Base-by-base conservation (phyloP, 768 basidiomycete genomes). In the Auriscalpium orientale region DNA sequence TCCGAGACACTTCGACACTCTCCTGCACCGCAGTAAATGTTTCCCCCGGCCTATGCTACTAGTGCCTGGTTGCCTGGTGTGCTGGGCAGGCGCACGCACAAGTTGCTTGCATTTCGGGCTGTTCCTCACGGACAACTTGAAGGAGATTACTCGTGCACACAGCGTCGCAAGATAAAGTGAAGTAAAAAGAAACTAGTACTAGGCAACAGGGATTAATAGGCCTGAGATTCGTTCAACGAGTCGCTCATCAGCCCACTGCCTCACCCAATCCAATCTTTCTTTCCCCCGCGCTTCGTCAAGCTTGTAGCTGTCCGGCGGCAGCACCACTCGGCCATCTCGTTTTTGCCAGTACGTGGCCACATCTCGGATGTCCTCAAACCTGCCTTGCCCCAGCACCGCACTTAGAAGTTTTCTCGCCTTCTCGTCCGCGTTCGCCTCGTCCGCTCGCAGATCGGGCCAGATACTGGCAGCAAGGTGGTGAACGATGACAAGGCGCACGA, bases 381-480 rank as follows among this genome's bases (percentile, higher is more conserved):
- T 68, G 0, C 83, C 84, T 62, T 81, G 82, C 15, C 64, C 68
- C 1, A 83, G 69, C 12, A 89, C 68, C 15, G 74, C 75, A 61
- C 71, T 73, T 56, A 89, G 64, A 55, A 89, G 64, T 60, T 75
- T 80, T 53, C 47, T 51, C 20, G 67, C 68, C 40, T 60, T 63
- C 56, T 68, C 70, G 57, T 78, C 72, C 58, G 72, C 71, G 15
- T 20, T 47, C 6, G 37, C 20, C 8, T 11, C 9, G 44, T 35
- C 46, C 43, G 46, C 52, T 13, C 63, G 66, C 35, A 87, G 63
- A 65, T 89, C 88, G 3, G 72, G 76, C 91, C 91, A 92, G 28
- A 92, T 79, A 62, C 76, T 83, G 49, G 77, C 77, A 11, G 92
- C 83, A 21, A 94, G 68, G 64, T 95, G 92, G 64, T 94, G 91